Evolutionary conservation across 495 filamentous ascomycete species (phyloP), one percentile per base, ranked within the genome.

Genomic region (Cercophora newfieldiana): DNA sequence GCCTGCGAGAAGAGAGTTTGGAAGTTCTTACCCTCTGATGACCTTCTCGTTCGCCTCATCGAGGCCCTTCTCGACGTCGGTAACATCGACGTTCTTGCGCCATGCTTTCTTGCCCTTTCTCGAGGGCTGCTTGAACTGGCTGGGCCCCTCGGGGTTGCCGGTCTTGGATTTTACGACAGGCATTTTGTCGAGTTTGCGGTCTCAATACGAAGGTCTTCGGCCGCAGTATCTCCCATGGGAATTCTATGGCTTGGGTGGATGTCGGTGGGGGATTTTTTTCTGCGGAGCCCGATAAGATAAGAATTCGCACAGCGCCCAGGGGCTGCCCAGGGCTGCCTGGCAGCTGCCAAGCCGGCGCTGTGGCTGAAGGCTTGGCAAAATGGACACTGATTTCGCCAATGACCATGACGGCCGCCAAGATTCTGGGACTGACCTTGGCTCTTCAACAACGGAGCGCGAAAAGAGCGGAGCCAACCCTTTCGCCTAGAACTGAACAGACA

Each of bases 21-120:
- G 59, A n/a, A 60, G 37, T 30, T 22, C 6, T 25, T 85, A 94
- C 94, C 92, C 93, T 83, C 88, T 86, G 66, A 96, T 92, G 68
- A 96, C 88, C 80, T 97, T 92, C 50, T 94, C 91, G 66, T 93
- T 90, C 68, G 93, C 80, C 66, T 89, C 79, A 63, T 96, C 90
- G 51, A 99, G 86, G 51, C 96, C 95, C 67, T 89, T 81, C 68
- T 92, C 85, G 25, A 99, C 83, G 61, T 95, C 89, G 16, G 91
- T 87, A 56, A 98, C 84, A 77, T 99, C 93, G 72, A 98, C 91
- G 81, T 99, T 96, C 77, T 98, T 99, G 69, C 95, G 85, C 95
- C 95, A 99, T 21, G 95, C 95, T 78, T 94, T 97, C 81, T 99
- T 99, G 67, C 95, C 94, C 77, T 98, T 99, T 72, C 95, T 85